phyloP scores from a whole-genome alignment of 768 basidiomycete genomes.

The Termitomyces sp. region DNA sequence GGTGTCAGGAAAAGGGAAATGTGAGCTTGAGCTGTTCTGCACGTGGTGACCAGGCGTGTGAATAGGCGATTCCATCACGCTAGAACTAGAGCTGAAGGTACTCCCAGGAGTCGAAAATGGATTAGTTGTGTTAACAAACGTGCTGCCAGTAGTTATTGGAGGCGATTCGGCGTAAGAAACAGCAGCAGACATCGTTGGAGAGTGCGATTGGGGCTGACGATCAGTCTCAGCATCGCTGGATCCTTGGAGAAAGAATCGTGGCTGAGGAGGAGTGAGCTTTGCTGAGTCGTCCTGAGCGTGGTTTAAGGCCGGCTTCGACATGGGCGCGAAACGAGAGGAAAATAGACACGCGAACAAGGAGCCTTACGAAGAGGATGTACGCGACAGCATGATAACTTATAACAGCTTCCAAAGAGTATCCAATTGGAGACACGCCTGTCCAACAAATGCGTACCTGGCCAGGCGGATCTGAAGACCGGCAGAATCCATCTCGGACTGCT shows the following conservation, averaged over 20 bases:
- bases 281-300: conserved; percentile 18
- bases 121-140: conserved; percentile 29
- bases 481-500: conserved; percentile 21
- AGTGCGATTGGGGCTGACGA: conserved; percentile 21
- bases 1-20: conserved; percentile 30
- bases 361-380: conserved; percentile 9
- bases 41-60: conserved; percentile 18
- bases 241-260: conserved; percentile 22
- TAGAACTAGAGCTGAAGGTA: conserved; percentile 35
- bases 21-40: conserved; percentile 12
- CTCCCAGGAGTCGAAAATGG: conserved; percentile 51
- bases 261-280: conserved; percentile 26
- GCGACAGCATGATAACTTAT: conserved; percentile 28
- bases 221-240: conserved; percentile 25
- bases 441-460: conserved; percentile 26
- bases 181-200: conserved; percentile 26
- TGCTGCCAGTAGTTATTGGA: conserved; percentile 36
- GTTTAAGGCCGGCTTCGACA: conserved; percentile 16
- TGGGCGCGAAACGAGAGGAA: conserved; percentile 1
- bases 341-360: conserved; percentile 8
- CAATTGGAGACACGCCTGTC: conserved; percentile 17
- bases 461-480: conserved; percentile 16
- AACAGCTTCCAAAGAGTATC: conserved; percentile 13
- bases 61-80: conserved; percentile 23
- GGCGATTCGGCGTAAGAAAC: conserved; percentile 29